Conservation (phyloP, 306 rosid species). For the Prinsepia uniflora region DNA sequence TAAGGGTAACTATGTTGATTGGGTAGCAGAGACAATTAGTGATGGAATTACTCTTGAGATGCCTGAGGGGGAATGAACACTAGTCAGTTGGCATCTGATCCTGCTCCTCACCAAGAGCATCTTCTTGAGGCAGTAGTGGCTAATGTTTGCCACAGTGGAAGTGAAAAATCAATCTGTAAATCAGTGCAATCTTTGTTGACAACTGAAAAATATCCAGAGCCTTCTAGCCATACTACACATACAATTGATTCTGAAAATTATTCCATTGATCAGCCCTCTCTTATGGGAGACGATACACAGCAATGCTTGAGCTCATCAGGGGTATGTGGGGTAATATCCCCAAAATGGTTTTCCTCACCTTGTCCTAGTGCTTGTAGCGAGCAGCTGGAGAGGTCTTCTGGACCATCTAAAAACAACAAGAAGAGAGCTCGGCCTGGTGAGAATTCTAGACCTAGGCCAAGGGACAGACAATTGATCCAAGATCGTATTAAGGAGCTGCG, state of each 20-base stretch:
- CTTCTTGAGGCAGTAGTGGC: constrained; percentile 92
- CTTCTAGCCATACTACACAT: constrained; percentile 47
- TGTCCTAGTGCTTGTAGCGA: constrained; percentile 69
- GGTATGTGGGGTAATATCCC: constrained; percentile 53
- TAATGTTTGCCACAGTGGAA: constrained; percentile 53
- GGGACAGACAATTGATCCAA: constrained; percentile 98
- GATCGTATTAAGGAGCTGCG: constrained; percentile 96
- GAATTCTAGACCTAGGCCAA: constrained; percentile 89
- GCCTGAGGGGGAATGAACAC: constrained; percentile 44
- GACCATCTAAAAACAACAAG: constrained; percentile 69
- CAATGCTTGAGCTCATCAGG: constrained; percentile 74
- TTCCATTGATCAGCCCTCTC: constrained; percentile 57
- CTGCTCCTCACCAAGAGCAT: constrained; percentile 62
- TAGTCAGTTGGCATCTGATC: constrained; percentile 66
- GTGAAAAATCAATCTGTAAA: constrained; percentile 53
- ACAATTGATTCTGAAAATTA: constrained; percentile 54
- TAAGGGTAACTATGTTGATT: constrained; percentile 46
- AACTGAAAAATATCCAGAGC: constrained; percentile 54
- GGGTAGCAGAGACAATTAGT: constrained; percentile 37
- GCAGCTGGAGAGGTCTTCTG: constrained; percentile 70
- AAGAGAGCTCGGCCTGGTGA: constrained; percentile 92
- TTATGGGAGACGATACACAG: constrained; percentile 51
- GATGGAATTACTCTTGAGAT: constrained; percentile 43
- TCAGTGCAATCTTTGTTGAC: constrained; percentile 64
- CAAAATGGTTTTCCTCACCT: constrained; percentile 71